These are phyloP conservation scores for Vigna hirtella DNA, from an alignment of 306 rosid genomes.

Conservation along the genomic window DNA sequence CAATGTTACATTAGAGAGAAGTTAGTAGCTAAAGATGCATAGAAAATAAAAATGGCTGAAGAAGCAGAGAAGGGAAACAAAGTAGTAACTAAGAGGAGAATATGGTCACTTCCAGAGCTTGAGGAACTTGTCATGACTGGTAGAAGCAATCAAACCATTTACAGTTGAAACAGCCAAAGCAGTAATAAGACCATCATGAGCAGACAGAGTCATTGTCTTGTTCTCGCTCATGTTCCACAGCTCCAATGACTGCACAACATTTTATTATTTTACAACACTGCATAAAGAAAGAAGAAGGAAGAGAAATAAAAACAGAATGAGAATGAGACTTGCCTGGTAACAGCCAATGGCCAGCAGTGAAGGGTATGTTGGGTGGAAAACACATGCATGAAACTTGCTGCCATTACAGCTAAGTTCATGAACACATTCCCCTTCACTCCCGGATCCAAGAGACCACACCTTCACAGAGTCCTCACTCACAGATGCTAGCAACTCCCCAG, in stretches of 20 bases:
- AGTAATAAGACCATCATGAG: slow-evolving; percentile 90
- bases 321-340: slow-evolving; percentile 74
- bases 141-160: slow-evolving; percentile 90
- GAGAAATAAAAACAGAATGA: neutral
- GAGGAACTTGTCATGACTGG: slow-evolving; percentile 86
- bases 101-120: slow-evolving; percentile 83
- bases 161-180: slow-evolving; percentile 78
- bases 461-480: slow-evolving; percentile 95
- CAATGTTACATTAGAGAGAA: slow-evolving; percentile 17
- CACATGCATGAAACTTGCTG: slow-evolving; percentile 81
- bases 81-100: slow-evolving; percentile 37
- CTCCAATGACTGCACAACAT: slow-evolving; percentile 81
- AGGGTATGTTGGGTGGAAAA: slow-evolving; percentile 88
- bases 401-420: slow-evolving; percentile 93
- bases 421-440: slow-evolving; percentile 82
- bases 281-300: neutral
- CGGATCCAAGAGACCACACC: slow-evolving; percentile 88
- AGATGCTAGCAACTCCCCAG: slow-evolving; percentile 92
- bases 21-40: slow-evolving; percentile 41
- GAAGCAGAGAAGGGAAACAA: slow-evolving; percentile 30
- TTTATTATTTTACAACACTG: neutral
- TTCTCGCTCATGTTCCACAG: slow-evolving; percentile 94
- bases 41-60: slow-evolving; percentile 27
- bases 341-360: slow-evolving; percentile 94
- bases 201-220: slow-evolving; percentile 90